Evolutionary conservation across 345 rosid species (phyloP).

Genomic region (Moricandia moricandioides): DNA sequence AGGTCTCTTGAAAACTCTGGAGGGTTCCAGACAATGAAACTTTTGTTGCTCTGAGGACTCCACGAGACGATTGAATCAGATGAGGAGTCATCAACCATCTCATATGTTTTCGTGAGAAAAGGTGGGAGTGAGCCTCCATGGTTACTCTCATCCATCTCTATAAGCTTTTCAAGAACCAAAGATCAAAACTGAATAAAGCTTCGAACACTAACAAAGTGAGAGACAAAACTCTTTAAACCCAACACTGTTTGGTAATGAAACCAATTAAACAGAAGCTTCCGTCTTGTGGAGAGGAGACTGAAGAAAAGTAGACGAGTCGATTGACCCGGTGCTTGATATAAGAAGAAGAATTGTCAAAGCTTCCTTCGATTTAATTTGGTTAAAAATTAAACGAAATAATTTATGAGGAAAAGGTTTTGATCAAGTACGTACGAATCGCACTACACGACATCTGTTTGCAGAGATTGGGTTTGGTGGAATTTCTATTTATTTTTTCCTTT

Average conservation of each 20-base stretch:
- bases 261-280: conserved; percentile 20
- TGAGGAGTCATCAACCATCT: conserved; percentile 88
- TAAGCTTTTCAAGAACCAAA: background rate
- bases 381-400: background rate
- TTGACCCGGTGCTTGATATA: conserved; percentile 26
- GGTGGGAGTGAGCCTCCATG: conserved; percentile 82
- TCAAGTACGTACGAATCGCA: background rate
- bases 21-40: conserved; percentile 85
- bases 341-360: conserved; percentile 31
- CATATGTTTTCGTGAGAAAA: conserved; percentile 79
- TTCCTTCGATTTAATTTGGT: background rate
- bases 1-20: conserved; percentile 70
- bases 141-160: conserved; percentile 64
- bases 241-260: background rate
- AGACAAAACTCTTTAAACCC: background rate
- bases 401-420: background rate
- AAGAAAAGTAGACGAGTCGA: conserved; percentile 37
- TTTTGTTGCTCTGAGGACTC: conserved; percentile 55
- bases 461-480: conserved; percentile 30
- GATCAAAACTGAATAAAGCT: background rate
- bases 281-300: conserved; percentile 9
- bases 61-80: conserved; percentile 76
- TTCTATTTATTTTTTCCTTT: background rate
- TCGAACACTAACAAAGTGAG: conserved; percentile 1
- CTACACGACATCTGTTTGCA: background rate